phyloP scores from a whole-genome alignment of 768 basidiomycete species.

The Tulasnella sp. region DNA sequence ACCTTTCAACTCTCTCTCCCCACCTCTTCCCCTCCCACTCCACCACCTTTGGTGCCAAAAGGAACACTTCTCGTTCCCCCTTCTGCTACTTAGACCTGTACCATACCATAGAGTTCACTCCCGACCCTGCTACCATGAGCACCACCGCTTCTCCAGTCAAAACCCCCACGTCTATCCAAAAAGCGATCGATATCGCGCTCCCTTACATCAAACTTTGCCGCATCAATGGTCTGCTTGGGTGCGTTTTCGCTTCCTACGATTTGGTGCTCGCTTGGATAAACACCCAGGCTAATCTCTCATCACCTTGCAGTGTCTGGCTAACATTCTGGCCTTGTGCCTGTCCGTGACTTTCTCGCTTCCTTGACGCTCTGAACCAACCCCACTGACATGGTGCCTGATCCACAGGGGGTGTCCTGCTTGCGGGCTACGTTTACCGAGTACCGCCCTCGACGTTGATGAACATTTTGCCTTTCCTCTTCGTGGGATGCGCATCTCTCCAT shows the following conservation, averaged over 20 bases:
- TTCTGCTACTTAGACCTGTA: not conserved
- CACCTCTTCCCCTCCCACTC: not conserved
- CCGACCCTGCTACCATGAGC: not conserved
- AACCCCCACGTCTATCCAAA: not conserved
- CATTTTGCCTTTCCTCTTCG: not conserved
- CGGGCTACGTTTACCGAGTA: not conserved
- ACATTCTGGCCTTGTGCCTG: slow-evolving; percentile 16
- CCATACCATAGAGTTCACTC: not conserved
- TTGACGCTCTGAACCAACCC: not conserved
- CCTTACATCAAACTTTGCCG: slow-evolving; percentile 13
- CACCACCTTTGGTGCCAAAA: not conserved
- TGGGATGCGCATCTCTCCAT: slow-evolving; percentile 29
- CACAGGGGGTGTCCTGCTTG: slow-evolving; percentile 8
- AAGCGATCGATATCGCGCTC: not conserved
- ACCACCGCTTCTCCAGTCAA: not conserved
- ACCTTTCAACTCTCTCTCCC: not conserved
- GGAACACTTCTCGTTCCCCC: not conserved
- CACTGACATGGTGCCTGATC: not conserved
- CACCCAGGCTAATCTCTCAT: not conserved
- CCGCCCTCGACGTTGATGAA: not conserved
- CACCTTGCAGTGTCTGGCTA: slow-evolving; percentile 5
- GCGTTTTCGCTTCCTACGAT: not conserved
- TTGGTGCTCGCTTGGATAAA: not conserved
- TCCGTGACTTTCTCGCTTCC: not conserved
- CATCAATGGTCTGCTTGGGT: slow-evolving; percentile 16